Evolutionary conservation across 495 filamentous ascomycete genomes (phyloP), one percentile per base, ranked within the genome.

Genomic region (Aspergillus indologenus): DNA sequence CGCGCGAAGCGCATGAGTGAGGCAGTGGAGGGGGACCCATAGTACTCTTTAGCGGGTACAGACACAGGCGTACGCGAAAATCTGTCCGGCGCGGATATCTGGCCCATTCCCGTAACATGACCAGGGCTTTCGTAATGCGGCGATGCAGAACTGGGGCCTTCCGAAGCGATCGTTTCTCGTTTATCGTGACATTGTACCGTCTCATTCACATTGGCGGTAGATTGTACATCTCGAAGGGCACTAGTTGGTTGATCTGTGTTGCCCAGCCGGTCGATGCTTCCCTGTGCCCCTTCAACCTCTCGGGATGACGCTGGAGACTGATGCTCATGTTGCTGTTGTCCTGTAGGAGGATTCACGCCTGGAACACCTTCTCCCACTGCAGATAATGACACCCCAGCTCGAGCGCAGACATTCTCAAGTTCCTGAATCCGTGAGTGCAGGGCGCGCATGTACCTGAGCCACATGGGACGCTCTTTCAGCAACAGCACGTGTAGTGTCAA

Each of bases 1-100:
- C 62, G 61, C 12, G 72, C 65, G 19, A 75, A 68, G 43, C 75
- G 71, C 72, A 79, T 76, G 42, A 79, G 75, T 0, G 68, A 75
- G 0, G 75, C 75, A 5, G 70, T 71, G 2, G 76, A 78, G 0
- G 75, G 77, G 60, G 71, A 75, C 0, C 75, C 76, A 40, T 75
- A 76, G 49, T 72, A 78, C 53, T 73, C 69, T 29, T 72, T 65
- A 44, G 61, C 42, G 3, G 67, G 67, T 2, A 66, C 48, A 69
- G 65, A 5, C 56, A 60, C 44, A 63, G 54, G n/a, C n/a, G n/a
- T n/a, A n/a, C n/a, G 44, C 56, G 59, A 0, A 55, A 68, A 44
- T 71, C 69, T 22, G 18, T 71, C 64, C 22, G 58, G 59, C 15
- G 61, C 63, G 5, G 63, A 64, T 29, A 73, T 70, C 31, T 63